Evolutionary conservation across 768 basidiomycete genomes (phyloP), one percentile per base, ranked within the genome.

Genomic region (Podaxis sp.): DNA sequence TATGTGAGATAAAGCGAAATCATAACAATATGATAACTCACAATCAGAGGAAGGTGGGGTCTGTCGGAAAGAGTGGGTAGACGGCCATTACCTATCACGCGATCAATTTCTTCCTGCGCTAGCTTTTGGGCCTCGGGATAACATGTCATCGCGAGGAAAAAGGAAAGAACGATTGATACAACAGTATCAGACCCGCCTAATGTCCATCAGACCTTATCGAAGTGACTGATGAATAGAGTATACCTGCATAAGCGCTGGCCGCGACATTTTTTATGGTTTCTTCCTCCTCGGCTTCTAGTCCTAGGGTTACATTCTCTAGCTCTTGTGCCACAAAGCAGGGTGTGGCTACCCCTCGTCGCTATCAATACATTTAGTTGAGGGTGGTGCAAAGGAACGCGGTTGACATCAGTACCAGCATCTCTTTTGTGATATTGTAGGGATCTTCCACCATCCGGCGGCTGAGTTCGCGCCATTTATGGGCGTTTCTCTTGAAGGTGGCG

Each of bases 161-260:
- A 78, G 0, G 78, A 72, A 2, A 74, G 66, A 2, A 80, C 59
- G 17, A 74, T 69, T 8, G 80, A 79, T 3, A 80, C 77, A 3
- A 68, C 73, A 7, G 73, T 79, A 52, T 78, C 78, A 4, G 76
- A 69, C 2, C 73, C 74, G 57, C 72, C 72, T 68, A 61, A 44
- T 36, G 36, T 22, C 44, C n/a, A 46, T 40, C 13, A 49, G 38
- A 52, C 7, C 4, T 13, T 4, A 38, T 33, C 28, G 49, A 59
- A 52, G 17, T 33, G 42, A 63, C 42, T 26, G 55, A 22, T 30
- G 49, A 42, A 4, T 46, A 11, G 42, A 30, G 64, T 69, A 24
- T 66, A 78, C 78, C 80, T 65, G 78, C 75, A 64, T 77, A 82
- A 26, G 76, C 71, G 22, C 80, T 80, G 4, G 75, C 80, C 8